Conservation (phyloP, 257 asterid genomes). For the Solanum paucissectum region DNA sequence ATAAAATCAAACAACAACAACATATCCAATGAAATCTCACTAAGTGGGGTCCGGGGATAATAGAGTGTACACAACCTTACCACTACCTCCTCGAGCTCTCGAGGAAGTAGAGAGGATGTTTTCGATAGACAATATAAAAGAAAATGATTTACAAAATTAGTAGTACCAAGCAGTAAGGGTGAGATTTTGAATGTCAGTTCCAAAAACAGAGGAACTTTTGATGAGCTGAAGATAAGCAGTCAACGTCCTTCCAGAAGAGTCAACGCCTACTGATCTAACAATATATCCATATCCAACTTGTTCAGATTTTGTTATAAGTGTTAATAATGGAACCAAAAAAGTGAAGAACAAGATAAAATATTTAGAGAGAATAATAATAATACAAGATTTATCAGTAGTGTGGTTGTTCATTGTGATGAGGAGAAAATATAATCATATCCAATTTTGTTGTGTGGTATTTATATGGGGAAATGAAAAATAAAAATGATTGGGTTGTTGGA, state of each 20-base stretch:
- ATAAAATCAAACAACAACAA: background rate
- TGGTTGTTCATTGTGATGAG: background rate
- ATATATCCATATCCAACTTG: constrained; percentile 12
- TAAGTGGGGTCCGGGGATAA: too few relatives aligned
- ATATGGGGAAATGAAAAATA: background rate
- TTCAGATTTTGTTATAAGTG: background rate
- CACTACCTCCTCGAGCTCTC: background rate
- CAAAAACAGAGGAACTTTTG: constrained; percentile 6
- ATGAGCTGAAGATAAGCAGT: constrained; percentile 12
- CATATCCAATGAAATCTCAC: too few relatives aligned
- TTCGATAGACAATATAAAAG: background rate
- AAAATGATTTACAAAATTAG: background rate
- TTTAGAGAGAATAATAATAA: background rate
- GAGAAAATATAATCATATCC: background rate
- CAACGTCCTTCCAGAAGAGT: background rate
- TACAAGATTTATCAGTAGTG: background rate
- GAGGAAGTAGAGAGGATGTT: accelerated
- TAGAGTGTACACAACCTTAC: too few relatives aligned
- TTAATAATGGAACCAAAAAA: background rate
- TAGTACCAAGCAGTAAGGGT: constrained; percentile 4
- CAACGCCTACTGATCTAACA: constrained; percentile 2
- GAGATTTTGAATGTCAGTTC: constrained; percentile 9
- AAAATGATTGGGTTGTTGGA: background rate
- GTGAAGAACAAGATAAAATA: background rate
- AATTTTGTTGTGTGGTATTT: background rate